Evolutionary conservation across 2,329 filamentous ascomycete genomes (phyloP).

Genomic region (Xylariaceae sp.): DNA sequence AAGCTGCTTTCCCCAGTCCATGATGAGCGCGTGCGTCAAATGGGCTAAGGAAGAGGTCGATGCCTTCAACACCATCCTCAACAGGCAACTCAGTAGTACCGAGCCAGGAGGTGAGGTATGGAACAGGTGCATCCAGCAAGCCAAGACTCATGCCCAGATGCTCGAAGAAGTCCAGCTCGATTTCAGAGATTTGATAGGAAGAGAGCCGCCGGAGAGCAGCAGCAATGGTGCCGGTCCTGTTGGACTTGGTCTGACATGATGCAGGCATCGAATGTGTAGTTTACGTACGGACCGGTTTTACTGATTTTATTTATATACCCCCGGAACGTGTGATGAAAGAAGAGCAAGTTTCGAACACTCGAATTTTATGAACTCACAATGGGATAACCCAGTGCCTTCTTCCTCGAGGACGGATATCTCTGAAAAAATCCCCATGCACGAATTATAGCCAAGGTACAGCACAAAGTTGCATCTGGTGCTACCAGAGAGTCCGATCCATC

Average conservation of each 20-base stretch:
- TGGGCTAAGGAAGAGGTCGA: slow-evolving; percentile 98
- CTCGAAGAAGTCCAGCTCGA: slow-evolving; percentile 83
- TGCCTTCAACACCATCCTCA: slow-evolving; percentile 77
- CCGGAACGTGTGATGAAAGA: too few relatives aligned
- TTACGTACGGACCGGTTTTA: neutral
- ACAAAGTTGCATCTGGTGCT: too few relatives aligned
- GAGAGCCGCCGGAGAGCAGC: slow-evolving; percentile 36
- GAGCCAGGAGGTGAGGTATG: slow-evolving; percentile 71
- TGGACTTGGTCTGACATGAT: slow-evolving; percentile 36
- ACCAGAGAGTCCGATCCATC: too few relatives aligned
- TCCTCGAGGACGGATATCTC: too few relatives aligned
- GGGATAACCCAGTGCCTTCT: too few relatives aligned
- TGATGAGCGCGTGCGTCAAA: slow-evolving; percentile 92
- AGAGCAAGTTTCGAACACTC: too few relatives aligned
- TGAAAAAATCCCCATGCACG: too few relatives aligned
- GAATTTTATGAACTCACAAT: too few relatives aligned
- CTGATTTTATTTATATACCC: slow-evolving; percentile 2
- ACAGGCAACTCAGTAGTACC: slow-evolving; percentile 80
- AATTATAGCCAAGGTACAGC: too few relatives aligned
- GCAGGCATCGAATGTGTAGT: neutral
- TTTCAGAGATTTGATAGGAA: slow-evolving; percentile 75
- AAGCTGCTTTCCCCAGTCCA: slow-evolving; percentile 73
- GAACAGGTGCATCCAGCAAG: slow-evolving; percentile 76
- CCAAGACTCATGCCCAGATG: slow-evolving; percentile 73
- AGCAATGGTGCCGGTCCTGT: slow-evolving; percentile 31